Conservation (phyloP, 2,329 filamentous ascomycete genomes). For the Corniculantispora saksenae region DNA sequence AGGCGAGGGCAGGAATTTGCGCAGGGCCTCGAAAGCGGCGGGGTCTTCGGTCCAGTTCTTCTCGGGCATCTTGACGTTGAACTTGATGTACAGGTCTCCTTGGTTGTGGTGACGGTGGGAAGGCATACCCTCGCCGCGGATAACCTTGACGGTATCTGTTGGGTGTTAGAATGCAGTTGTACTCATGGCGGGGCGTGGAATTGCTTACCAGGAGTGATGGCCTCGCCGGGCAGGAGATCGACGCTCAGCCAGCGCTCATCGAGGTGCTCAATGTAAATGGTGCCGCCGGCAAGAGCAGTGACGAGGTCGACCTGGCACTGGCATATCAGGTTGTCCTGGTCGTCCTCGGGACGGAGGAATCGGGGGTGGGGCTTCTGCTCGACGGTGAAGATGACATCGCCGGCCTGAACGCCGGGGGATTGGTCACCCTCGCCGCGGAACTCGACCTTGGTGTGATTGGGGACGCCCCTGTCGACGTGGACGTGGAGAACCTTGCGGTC, state of each 20-base stretch:
- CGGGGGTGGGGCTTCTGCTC: slow-evolving; percentile 97
- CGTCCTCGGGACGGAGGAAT: slow-evolving; percentile 95
- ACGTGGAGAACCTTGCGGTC: slow-evolving; percentile 98
- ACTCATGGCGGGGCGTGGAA: background rate
- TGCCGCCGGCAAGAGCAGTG: slow-evolving; percentile 89
- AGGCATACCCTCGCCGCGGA: slow-evolving; percentile 97
- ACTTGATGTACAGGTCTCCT: slow-evolving; percentile 96
- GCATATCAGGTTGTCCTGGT: slow-evolving; percentile 95
- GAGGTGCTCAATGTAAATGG: slow-evolving; percentile 90
- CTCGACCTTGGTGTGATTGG: slow-evolving; percentile 92
- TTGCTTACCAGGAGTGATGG: slow-evolving; percentile 82
- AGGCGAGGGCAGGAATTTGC: slow-evolving; percentile 78
- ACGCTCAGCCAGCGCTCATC: slow-evolving; percentile 96
- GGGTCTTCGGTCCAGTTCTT: slow-evolving; percentile 68
- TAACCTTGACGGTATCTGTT: slow-evolving; percentile 84
- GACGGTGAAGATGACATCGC: slow-evolving; percentile 97
- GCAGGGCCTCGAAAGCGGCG: slow-evolving; percentile 75
- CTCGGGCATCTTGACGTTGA: slow-evolving; percentile 95
- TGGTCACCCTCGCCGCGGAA: slow-evolving; percentile 98
- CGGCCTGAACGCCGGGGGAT: slow-evolving; percentile 86
- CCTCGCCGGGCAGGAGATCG: slow-evolving; percentile 90
- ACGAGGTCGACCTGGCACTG: slow-evolving; percentile 94
- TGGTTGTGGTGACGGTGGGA: slow-evolving; percentile 91
- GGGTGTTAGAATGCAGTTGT: slow-evolving; percentile 25
- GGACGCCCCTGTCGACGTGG: slow-evolving; percentile 92